These are phyloP conservation scores for Xanthoceras sorbifolium DNA, from an alignment of 345 rosid species.

Conservation along the genomic window DNA sequence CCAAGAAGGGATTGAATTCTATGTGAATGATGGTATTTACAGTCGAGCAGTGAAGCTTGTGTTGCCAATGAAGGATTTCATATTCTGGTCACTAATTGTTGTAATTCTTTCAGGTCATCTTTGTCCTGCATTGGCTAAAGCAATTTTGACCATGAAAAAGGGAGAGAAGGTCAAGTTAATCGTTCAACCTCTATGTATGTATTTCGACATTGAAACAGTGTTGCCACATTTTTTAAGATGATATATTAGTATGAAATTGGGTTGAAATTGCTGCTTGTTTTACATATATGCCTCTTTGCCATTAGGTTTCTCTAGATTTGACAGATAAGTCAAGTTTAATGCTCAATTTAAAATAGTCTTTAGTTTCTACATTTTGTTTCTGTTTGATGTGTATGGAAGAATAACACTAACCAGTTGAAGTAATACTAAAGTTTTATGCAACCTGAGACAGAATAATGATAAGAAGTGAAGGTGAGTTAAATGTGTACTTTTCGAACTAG, in stretches of 20 bases:
- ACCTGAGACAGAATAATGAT: not conserved
- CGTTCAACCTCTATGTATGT: slow-evolving; percentile 57
- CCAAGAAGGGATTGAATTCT: slow-evolving; percentile 56
- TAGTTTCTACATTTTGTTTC: not conserved
- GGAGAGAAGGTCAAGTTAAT: slow-evolving; percentile 58
- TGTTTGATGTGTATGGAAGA: not conserved
- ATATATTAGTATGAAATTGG: not conserved
- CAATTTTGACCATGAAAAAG: slow-evolving; percentile 49
- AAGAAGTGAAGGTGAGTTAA: not conserved
- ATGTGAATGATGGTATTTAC: slow-evolving; percentile 55
- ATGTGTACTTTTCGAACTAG: not conserved
- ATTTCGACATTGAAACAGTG: not conserved
- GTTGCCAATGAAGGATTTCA: not conserved
- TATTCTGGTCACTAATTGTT: not conserved
- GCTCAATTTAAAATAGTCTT: not conserved
- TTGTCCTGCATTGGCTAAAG: slow-evolving; percentile 51
- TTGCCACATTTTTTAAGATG: not conserved
- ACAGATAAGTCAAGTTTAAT: not conserved
- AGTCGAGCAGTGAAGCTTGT: slow-evolving; percentile 2
- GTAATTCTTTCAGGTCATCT: slow-evolving; percentile 46
- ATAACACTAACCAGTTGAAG: not conserved
- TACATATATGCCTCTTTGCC: not conserved
- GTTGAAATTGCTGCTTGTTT: not conserved
- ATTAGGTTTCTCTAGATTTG: not conserved
- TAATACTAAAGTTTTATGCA: not conserved